Evolutionary conservation across 2,329 filamentous ascomycete species (phyloP).

Genomic region (Clarireedia homoeocarpa): DNA sequence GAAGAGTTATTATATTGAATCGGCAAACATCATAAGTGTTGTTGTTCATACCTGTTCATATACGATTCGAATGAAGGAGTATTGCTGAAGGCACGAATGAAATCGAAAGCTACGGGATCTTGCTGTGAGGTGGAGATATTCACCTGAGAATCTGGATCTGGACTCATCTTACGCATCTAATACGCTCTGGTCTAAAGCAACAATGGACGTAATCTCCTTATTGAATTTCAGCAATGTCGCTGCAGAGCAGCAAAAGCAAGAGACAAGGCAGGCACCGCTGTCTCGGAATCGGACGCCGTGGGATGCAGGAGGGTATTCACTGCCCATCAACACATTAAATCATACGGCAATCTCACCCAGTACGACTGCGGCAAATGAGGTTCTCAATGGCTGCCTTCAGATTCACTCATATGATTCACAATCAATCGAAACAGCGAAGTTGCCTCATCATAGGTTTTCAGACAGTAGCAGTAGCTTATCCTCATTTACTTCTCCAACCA

Average conservation of each 20-base stretch:
- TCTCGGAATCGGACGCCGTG: slow-evolving; percentile 29
- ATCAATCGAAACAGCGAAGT: slow-evolving; percentile 10
- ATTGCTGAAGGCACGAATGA: neutral
- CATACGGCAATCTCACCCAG: slow-evolving; percentile 4
- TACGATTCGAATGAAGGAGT: neutral
- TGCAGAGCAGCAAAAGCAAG: slow-evolving; percentile 22
- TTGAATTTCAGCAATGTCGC: slow-evolving; percentile 25
- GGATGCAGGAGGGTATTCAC: slow-evolving; percentile 31
- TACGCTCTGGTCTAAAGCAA: slow-evolving; percentile 8
- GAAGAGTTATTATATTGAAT: slow-evolving; percentile 4
- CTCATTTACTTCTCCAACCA: slow-evolving; percentile 27
- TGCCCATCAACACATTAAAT: slow-evolving; percentile 25
- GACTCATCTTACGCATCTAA: neutral
- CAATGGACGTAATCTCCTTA: slow-evolving; percentile 30
- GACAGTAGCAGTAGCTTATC: slow-evolving; percentile 29
- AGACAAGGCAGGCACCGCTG: slow-evolving; percentile 13
- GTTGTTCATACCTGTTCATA: neutral
- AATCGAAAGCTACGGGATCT: neutral
- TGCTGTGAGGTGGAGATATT: slow-evolving; percentile 3
- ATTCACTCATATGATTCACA: slow-evolving; percentile 21
- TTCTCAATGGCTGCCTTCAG: neutral
- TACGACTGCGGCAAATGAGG: neutral
- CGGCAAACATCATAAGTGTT: neutral
- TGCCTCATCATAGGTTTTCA: slow-evolving; percentile 27
- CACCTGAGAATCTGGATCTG: neutral